phyloP scores from a whole-genome alignment of 441 rosid genomes.

The Arabidopsis lyrata region DNA sequence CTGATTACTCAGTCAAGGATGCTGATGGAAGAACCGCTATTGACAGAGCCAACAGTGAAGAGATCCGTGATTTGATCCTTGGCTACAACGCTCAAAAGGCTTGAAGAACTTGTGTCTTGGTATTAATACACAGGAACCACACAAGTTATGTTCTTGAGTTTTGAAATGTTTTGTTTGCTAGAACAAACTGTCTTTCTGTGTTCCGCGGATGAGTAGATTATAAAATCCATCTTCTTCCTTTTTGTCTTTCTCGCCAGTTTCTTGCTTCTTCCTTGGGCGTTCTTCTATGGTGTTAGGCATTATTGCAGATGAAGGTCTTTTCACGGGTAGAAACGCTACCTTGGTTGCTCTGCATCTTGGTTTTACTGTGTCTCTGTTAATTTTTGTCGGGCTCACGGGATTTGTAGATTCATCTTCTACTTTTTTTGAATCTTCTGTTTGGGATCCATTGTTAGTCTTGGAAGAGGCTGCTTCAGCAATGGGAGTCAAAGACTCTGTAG shows the following conservation, averaged over 20 bases:
- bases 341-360: conserved; percentile 40
- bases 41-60: conserved; percentile 65
- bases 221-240: conserved; percentile 45
- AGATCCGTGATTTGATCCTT: conserved; percentile 71
- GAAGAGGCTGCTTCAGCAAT: conserved; percentile 22
- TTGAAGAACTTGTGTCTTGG: conserved; percentile 33
- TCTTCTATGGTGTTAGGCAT: conserved; percentile 35
- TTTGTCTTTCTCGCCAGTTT: conserved; percentile 32
- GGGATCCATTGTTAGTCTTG: conserved; percentile 21
- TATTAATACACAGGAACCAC: neutral
- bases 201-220: conserved; percentile 44
- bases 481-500: conserved; percentile 36
- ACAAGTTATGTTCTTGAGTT: conserved; percentile 1
- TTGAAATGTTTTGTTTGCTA: conserved; percentile 31
- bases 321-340: conserved; percentile 72
- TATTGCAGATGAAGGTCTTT: conserved; percentile 51
- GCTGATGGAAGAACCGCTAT: conserved; percentile 78
- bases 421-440: conserved; percentile 38
- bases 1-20: conserved; percentile 65
- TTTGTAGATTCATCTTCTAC: conserved; percentile 33
- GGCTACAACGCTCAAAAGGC: conserved; percentile 64
- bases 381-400: conserved; percentile 13
- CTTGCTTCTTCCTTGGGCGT: conserved; percentile 44
- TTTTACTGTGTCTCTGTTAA: conserved; percentile 26
- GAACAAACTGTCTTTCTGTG: conserved; percentile 45